phyloP scores from a whole-genome alignment of 306 rosid genomes.

The Vachellia collinsii region DNA sequence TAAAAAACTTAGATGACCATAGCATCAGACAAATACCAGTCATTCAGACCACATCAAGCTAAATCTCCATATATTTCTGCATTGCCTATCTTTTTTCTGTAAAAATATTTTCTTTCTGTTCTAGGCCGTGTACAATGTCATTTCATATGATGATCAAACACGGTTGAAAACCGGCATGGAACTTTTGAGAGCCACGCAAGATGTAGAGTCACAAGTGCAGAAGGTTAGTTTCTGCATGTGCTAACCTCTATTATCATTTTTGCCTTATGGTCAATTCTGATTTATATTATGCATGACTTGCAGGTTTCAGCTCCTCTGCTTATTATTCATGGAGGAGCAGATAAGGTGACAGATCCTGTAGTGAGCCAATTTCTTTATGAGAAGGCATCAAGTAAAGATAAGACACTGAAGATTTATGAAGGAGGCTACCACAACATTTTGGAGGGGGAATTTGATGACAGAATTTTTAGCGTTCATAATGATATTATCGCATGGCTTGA shows the following conservation, averaged over 20 bases:
- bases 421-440: conserved; percentile 78
- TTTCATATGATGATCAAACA: conserved; percentile 58
- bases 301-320: conserved; percentile 29
- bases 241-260: not conserved
- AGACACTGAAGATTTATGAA: conserved; percentile 69
- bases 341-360: conserved; percentile 81
- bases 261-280: not conserved
- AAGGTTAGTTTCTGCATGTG: conserved; percentile 55
- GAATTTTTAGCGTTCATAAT: conserved; percentile 58
- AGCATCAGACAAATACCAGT: not conserved
- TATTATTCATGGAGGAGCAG: conserved; percentile 85
- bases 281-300: not conserved
- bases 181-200: conserved; percentile 60
- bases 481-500: conserved; percentile 87
- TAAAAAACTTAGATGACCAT: not conserved
- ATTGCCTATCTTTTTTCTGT: not conserved
- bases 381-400: conserved; percentile 72
- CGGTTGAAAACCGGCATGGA: conserved; percentile 80
- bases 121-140: conserved; percentile 81
- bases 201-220: conserved; percentile 65
- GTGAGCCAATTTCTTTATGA: conserved; percentile 82
- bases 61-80: not conserved
- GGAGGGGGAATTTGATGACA: conserved; percentile 90
- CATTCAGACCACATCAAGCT: not conserved
- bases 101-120: not conserved